These are phyloP conservation scores for Parastagonospora nodorum DNA, from an alignment of 2,329 filamentous ascomycete genomes.

Conservation along the genomic window DNA sequence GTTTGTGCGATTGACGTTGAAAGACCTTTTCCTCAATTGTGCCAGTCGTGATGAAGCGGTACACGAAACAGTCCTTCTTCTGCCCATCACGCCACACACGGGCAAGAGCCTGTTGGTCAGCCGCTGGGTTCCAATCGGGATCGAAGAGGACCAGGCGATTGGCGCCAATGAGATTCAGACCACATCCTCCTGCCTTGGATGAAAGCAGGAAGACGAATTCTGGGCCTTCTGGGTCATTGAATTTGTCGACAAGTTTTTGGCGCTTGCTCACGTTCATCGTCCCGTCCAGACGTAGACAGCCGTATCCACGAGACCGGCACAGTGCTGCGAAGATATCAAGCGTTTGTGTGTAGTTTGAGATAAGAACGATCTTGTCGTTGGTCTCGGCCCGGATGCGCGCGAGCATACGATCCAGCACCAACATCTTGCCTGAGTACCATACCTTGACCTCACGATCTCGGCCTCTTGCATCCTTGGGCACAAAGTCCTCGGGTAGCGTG, in stretches of 20 bases:
- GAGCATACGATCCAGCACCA: conserved; percentile 96
- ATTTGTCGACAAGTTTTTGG: conserved; percentile 95
- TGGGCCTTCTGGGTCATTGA: conserved; percentile 87
- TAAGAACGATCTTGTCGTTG: conserved; percentile 98
- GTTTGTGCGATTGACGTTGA: conserved; percentile 97
- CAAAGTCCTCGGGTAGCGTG: conserved; percentile 82
- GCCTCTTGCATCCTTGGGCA: conserved; percentile 84
- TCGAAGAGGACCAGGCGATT: conserved; percentile 96
- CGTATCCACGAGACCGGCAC: conserved; percentile 83
- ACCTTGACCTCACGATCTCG: conserved; percentile 90
- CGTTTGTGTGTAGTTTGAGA: conserved; percentile 97
- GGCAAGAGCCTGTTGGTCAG: conserved; percentile 94
- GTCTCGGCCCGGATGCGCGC: conserved; percentile 93
- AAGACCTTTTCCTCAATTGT: conserved; percentile 99
- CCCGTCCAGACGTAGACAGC: conserved; percentile 86
- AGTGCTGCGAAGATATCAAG: conserved; percentile 92
- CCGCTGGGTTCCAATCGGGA: conserved; percentile 93
- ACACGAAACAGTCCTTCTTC: conserved; percentile 99
- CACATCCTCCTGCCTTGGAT: conserved; percentile 95
- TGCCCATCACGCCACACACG: conserved; percentile 99
- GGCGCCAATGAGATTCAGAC: conserved; percentile 91
- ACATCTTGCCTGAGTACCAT: conserved; percentile 98
- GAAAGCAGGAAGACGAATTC: conserved; percentile 97
- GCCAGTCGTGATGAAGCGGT: conserved; percentile 97
- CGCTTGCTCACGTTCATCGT: conserved; percentile 98